Conservation (phyloP, 2,329 filamentous ascomycete genomes). For the Alternaria metachromatica region DNA sequence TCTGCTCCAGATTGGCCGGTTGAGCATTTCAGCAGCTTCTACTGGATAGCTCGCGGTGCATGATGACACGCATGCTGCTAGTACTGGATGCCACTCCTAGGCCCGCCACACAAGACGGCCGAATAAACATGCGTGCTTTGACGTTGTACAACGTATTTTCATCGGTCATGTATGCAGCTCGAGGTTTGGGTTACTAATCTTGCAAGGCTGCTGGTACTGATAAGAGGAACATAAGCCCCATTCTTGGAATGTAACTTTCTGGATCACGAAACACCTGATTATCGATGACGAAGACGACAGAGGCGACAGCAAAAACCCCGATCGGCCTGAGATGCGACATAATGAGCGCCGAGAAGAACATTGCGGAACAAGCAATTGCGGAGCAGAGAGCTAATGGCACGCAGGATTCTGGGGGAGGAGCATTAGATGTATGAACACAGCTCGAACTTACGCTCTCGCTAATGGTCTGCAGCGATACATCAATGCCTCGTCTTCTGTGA, state of each 20-base stretch:
- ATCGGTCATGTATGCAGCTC: neutral
- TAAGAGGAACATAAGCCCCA: neutral
- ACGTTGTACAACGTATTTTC: neutral
- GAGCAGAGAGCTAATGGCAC: slow-evolving; percentile 16
- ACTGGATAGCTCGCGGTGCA: neutral
- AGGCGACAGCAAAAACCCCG: neutral
- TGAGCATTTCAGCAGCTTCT: neutral
- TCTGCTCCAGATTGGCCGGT: neutral
- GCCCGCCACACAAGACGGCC: neutral
- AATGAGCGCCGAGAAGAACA: neutral
- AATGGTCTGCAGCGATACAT: slow-evolving; percentile 29
- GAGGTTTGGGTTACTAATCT: neutral
- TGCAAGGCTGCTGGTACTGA: neutral
- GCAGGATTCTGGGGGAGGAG: slow-evolving; percentile 15
- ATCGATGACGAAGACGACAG: neutral
- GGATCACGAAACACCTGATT: neutral
- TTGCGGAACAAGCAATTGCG: slow-evolving; percentile 21
- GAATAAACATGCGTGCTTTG: neutral
- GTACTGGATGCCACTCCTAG: neutral
- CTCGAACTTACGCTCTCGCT: neutral
- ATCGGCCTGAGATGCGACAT: neutral
- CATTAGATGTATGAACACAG: neutral
- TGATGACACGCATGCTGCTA: neutral
- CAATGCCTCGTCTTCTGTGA: slow-evolving; percentile 27
- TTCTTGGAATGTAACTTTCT: neutral